Conservation (phyloP, 352 stramenopile genomes). For the Phytophthora megakarya region DNA sequence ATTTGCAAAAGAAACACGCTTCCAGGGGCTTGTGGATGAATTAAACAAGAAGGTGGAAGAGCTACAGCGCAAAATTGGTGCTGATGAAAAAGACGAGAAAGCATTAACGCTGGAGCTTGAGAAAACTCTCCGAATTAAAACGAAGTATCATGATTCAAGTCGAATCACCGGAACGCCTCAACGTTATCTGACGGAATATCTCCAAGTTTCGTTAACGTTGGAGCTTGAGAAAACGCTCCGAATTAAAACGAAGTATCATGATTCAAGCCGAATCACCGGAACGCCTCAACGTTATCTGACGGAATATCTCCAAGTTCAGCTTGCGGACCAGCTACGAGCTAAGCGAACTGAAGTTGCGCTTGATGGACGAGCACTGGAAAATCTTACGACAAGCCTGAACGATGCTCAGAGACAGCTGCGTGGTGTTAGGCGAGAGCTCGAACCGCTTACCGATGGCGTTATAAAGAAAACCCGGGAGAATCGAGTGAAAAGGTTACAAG, state of each 20-base stretch:
- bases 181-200: conserved; percentile 92
- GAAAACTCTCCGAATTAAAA: conserved; percentile 86
- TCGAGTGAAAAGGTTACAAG: conserved; percentile 66
- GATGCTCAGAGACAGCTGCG: conserved; percentile 77
- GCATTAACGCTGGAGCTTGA: conserved; percentile 71
- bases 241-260: conserved; percentile 88
- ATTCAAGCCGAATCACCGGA: conserved; percentile 85
- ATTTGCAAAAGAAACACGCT: conserved; percentile 56
- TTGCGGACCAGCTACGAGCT: conserved; percentile 82
- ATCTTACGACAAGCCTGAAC: conserved; percentile 55
- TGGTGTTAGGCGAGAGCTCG: conserved; percentile 72
- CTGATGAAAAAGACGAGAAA: conserved; percentile 60
- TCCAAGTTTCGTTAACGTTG: too few relatives aligned
- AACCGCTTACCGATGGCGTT: conserved; percentile 86
- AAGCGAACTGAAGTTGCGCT: conserved; percentile 73
- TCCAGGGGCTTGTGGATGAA: conserved; percentile 49
- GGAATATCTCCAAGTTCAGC: conserved; percentile 92
- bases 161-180: conserved; percentile 89
- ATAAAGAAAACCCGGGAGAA: conserved; percentile 77
- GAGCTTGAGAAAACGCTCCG: conserved; percentile 85
- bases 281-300: conserved; percentile 92
- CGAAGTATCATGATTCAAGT: conserved; percentile 86
- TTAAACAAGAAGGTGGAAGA: conserved; percentile 56
- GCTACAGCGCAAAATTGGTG: conserved; percentile 41
- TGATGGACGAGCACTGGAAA: conserved; percentile 56